Evolutionary conservation across 768 basidiomycete species (phyloP).

Genomic region (Cystobasidium tubakii): DNA sequence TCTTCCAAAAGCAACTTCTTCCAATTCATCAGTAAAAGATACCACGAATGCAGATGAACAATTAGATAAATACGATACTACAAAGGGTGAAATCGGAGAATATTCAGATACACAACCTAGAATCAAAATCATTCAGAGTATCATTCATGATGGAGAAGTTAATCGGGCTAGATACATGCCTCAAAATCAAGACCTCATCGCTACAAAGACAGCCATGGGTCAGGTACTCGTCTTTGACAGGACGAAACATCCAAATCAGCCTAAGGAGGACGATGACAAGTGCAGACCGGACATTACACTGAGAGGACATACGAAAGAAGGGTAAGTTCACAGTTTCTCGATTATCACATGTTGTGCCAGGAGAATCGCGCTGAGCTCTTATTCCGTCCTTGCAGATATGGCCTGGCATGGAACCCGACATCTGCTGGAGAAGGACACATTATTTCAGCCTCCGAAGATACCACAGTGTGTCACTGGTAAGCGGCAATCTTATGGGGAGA

Average conservation of each 20-base stretch:
- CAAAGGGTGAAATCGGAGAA: conserved; percentile 71
- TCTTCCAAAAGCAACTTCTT: conserved; percentile 65
- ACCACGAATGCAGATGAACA: conserved; percentile 78
- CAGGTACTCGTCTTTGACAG: conserved; percentile 93
- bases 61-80: conserved; percentile 40
- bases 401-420: conserved; percentile 82
- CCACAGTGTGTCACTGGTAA: conserved; percentile 89
- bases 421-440: conserved; percentile 66
- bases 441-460: conserved; percentile 88
- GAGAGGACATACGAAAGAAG: conserved; percentile 85
- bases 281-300: conserved; percentile 87
- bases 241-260: conserved; percentile 91
- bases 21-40: conserved; percentile 65
- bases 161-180: conserved; percentile 99
- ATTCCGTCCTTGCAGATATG: conserved; percentile 59
- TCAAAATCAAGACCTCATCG: conserved; percentile 93
- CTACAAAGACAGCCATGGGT: conserved; percentile 84
- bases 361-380: not conserved
- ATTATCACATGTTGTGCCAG: too few relatives aligned
- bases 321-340: conserved; percentile 58
- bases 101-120: conserved; percentile 78
- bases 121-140: conserved; percentile 82
- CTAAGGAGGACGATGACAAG: conserved; percentile 65
- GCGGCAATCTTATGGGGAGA: conserved; percentile 42
- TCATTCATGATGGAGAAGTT: conserved; percentile 92